phyloP scores from a whole-genome alignment of 148 eudicot genomes.

The Heliosperma pusillum region DNA sequence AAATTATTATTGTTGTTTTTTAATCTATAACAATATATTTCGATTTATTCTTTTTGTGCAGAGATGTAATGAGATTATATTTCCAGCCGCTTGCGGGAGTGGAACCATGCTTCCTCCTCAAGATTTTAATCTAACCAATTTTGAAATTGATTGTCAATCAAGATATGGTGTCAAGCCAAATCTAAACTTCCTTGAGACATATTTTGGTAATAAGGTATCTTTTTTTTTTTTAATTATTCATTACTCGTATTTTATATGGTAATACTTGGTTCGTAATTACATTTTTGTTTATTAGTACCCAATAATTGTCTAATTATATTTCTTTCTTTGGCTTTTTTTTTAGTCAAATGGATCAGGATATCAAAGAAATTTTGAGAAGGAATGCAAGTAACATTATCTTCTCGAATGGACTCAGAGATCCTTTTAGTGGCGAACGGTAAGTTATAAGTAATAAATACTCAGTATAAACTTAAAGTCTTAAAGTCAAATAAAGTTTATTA shows the following conservation, averaged over 20 bases:
- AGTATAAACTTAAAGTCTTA: no score
- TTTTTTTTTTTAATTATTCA: background rate
- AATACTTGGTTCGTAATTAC: background rate
- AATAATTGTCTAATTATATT: no score
- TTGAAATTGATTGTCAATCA: background rate
- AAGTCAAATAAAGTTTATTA: no score
- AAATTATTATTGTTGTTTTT: no score
- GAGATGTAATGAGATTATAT: background rate
- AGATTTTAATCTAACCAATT: background rate
- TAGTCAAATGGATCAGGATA: background rate
- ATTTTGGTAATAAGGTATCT: background rate
- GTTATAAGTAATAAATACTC: no score
- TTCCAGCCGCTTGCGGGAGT: background rate
- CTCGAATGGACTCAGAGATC: background rate
- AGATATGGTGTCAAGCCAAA: background rate
- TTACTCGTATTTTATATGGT: no score
- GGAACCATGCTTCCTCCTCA: background rate
- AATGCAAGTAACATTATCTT: background rate
- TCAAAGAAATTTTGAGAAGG: background rate
- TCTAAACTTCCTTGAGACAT: background rate
- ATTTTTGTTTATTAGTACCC: no score
- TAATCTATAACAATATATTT: no score
- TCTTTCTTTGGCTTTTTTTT: background rate
- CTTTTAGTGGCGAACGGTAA: background rate
- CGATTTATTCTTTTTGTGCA: background rate